phyloP scores from a whole-genome alignment of 1,139 yeast species.

The Candida sanyaensis region DNA sequence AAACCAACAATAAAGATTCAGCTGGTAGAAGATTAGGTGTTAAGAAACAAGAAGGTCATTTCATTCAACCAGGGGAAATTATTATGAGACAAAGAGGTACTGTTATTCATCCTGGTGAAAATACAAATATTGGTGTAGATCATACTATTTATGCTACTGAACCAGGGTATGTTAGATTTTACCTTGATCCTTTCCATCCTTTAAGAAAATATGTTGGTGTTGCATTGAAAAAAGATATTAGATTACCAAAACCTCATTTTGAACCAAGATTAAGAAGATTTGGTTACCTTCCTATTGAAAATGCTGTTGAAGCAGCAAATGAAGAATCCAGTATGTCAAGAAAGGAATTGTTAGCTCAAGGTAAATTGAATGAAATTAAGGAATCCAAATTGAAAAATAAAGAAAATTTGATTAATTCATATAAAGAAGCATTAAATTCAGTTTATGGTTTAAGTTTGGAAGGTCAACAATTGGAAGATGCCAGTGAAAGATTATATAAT shows the following conservation, averaged over 20 bases:
- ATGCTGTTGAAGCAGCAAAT: constrained; percentile 50
- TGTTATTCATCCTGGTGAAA: constrained; percentile 93
- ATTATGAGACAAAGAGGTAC: constrained; percentile 96
- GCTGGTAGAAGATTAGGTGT: constrained; percentile 95
- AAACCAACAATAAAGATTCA: constrained; percentile 90
- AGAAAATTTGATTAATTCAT: constrained; percentile 18
- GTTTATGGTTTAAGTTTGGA: constrained; percentile 28
- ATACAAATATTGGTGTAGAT: constrained; percentile 87
- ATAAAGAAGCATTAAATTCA: constrained; percentile 16
- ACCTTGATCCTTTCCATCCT: constrained; percentile 97
- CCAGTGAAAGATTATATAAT: constrained; percentile 52
- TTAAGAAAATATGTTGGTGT: constrained; percentile 88
- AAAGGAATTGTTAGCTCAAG: constrained; percentile 61
- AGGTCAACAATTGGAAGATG: constrained; percentile 36
- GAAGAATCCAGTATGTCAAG: constrained; percentile 62
- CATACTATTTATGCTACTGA: constrained; percentile 90
- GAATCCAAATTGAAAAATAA: constrained; percentile 32
- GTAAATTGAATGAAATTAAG: constrained; percentile 41
- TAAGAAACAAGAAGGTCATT: constrained; percentile 75
- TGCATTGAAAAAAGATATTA: constrained; percentile 62
- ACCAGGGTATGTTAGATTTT: constrained; percentile 91
- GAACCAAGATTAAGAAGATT: constrained; percentile 84
- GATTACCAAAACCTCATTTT: constrained; percentile 87
- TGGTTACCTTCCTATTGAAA: constrained; percentile 62
- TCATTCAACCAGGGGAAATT: constrained; percentile 78